phyloP scores from a whole-genome alignment of 768 basidiomycete species.

The Suillus subalutaceus region DNA sequence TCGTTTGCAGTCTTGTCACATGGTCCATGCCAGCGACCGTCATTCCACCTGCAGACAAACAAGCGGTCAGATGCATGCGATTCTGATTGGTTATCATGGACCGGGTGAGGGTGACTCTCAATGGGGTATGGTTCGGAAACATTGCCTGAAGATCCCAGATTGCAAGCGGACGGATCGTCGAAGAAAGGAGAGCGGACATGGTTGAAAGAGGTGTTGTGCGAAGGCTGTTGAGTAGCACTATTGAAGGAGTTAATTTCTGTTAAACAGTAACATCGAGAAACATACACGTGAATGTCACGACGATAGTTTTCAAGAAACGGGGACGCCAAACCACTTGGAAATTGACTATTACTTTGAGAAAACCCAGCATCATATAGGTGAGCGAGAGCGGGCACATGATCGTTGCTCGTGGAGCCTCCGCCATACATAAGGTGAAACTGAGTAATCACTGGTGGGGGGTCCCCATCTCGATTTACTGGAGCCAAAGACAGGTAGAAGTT shows the following conservation, averaged over 20 bases:
- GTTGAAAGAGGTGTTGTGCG: not conserved
- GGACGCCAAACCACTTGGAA: not conserved
- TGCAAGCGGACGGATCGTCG: not conserved
- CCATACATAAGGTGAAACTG: not conserved
- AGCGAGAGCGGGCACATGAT: not conserved
- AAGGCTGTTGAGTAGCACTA: not conserved
- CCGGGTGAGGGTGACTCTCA: not conserved
- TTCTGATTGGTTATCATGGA: not conserved
- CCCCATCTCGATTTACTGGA: not conserved
- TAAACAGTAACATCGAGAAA: not conserved
- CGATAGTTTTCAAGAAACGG: not conserved
- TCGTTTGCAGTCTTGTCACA: not conserved
- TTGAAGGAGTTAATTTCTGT: not conserved
- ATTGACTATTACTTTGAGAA: not conserved
- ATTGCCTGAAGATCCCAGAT: not conserved
- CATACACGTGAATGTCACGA: not conserved
- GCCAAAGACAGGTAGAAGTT: no score
- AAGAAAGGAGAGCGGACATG: not conserved
- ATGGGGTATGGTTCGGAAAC: not conserved
- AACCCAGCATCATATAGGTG: not conserved
- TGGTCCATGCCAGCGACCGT: no score
- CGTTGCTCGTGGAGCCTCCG: no score
- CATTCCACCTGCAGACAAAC: not conserved
- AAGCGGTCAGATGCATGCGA: not conserved
- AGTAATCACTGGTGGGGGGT: not conserved